These are phyloP conservation scores for Argentina anserina DNA, from an alignment of 306 rosid species.

Conservation along the genomic window DNA sequence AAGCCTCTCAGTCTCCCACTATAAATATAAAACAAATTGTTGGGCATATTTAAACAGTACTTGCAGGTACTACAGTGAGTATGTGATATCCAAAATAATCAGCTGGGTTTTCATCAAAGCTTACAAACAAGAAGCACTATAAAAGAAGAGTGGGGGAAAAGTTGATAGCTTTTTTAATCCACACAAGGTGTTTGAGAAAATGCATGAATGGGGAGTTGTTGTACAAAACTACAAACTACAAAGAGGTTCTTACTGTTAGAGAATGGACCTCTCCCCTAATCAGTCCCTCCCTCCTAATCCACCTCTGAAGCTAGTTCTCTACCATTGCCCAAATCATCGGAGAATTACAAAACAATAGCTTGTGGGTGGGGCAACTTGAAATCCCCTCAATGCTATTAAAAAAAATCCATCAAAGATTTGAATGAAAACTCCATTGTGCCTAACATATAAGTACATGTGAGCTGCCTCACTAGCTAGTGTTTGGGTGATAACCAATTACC, in stretches of 20 bases:
- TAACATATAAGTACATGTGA: not conserved
- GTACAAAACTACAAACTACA: too few species aligned
- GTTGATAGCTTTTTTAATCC: not conserved
- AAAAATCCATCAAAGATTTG: not conserved
- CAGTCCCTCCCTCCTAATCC: not conserved
- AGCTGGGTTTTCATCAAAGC: not conserved
- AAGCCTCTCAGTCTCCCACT: not conserved
- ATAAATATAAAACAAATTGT: not conserved
- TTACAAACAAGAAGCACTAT: not conserved
- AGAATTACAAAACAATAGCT: not conserved
- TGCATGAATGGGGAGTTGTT: not conserved
- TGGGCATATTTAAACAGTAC: not conserved
- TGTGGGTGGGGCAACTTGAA: not conserved
- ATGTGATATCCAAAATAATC: not conserved
- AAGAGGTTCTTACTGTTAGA: not conserved
- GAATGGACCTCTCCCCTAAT: not conserved
- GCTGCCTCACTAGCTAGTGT: not conserved
- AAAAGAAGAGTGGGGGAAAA: not conserved
- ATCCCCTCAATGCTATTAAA: not conserved
- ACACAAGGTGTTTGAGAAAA: not conserved
- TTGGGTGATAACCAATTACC: too few species aligned
- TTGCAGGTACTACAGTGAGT: not conserved
- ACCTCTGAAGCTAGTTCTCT: not conserved
- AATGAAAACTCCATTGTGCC: conserved; percentile 9
- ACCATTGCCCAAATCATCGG: not conserved